Conservation (phyloP, 139 green algal species). For the Chlamydomonas incerta region DNA sequence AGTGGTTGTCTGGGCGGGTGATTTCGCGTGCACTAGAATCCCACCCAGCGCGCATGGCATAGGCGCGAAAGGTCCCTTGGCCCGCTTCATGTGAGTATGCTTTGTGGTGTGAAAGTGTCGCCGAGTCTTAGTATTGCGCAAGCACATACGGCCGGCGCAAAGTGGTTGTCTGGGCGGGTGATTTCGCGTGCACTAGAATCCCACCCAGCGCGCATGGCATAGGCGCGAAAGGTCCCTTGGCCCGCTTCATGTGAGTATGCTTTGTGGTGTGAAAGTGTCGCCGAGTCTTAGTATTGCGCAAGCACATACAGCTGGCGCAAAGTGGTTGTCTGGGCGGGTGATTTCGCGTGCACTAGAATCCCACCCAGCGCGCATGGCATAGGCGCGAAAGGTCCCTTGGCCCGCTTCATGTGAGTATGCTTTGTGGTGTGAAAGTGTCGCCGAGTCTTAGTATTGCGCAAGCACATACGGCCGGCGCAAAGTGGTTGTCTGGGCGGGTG, state of each 20-base stretch:
- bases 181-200: conserved; percentile 26
- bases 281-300: conserved; percentile 12
- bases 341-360: conserved; percentile 30
- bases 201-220: conserved; percentile 25
- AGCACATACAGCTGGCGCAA: not conserved
- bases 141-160: conserved; percentile 4
- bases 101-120: not conserved
- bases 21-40: conserved; percentile 26
- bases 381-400: not conserved
- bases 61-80: conserved; percentile 13
- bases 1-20: not conserved
- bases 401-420: not conserved
- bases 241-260: not conserved
- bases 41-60: conserved; percentile 25
- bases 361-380: conserved; percentile 16
- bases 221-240: conserved; percentile 10
- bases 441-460: conserved; percentile 1
- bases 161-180: not conserved
- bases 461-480: not conserved
- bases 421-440: not conserved
- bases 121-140: conserved; percentile 6
- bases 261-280: not conserved
- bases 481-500: conserved; percentile 7
- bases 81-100: not conserved
- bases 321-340: conserved; percentile 8